Conservation (phyloP, 2,329 filamentous ascomycete genomes). For the Helotiales sp. region DNA sequence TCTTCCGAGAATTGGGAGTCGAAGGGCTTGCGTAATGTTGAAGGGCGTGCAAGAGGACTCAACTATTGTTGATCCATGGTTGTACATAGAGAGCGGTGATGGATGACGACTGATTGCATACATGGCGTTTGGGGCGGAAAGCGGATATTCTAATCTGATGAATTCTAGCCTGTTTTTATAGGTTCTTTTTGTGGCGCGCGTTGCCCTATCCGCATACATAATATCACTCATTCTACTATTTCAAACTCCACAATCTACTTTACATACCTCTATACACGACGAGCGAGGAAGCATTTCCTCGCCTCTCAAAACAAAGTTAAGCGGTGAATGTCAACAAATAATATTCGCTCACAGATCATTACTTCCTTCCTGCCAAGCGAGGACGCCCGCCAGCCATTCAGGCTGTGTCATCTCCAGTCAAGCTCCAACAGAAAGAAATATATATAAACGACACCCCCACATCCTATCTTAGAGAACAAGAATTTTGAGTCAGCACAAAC, state of each 20-base stretch:
- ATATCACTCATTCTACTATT: not conserved
- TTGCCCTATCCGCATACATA: not conserved
- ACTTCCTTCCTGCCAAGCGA: too few relatives aligned
- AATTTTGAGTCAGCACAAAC: too few relatives aligned
- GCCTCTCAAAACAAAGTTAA: too few relatives aligned
- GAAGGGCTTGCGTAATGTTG: conserved; percentile 3
- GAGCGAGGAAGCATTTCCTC: too few relatives aligned
- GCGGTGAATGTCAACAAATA: too few relatives aligned
- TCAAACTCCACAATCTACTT: not conserved
- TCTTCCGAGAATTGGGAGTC: not conserved
- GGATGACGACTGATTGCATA: conserved; percentile 6
- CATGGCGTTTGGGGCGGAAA: conserved; percentile 1
- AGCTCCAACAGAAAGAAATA: too few relatives aligned
- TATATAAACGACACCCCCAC: too few relatives aligned
- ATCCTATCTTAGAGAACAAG: too few relatives aligned
- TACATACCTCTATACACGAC: too few relatives aligned
- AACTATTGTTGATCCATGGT: not conserved
- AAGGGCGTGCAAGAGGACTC: not conserved
- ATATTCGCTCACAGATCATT: too few relatives aligned
- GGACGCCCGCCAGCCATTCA: too few relatives aligned
- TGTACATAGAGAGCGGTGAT: not conserved
- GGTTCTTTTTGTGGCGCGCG: not conserved
- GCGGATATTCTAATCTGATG: conserved; percentile 2
- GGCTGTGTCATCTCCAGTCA: too few relatives aligned
- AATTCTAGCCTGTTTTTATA: conserved; percentile 1